A percentile compares a stretch with the other conserved stretches of the same genome.
Evolutionary conservation across 2,329 filamentous ascomycete species (phyloP).

Genomic region (Metarhizium anisopliae): DNA sequence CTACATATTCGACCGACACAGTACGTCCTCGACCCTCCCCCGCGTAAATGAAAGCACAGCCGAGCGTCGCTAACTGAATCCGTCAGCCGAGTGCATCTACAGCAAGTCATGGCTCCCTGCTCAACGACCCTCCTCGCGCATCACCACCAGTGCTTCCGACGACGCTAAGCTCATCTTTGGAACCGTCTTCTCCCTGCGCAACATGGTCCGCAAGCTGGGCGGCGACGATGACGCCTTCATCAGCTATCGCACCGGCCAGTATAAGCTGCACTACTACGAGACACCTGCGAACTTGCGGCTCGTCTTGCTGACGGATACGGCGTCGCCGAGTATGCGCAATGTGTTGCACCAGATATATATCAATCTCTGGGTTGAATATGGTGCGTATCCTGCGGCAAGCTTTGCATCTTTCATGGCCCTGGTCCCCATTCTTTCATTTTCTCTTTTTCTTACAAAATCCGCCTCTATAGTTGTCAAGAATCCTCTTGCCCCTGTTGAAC

Average conservation of each 20-base stretch:
- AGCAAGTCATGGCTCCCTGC: constrained; percentile 68
- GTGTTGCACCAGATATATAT: constrained; percentile 98
- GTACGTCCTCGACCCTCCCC: constrained; percentile 40
- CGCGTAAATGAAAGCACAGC: neutral
- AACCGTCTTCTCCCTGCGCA: constrained; percentile 89
- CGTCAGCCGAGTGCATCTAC: constrained; percentile 91
- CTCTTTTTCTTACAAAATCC: neutral
- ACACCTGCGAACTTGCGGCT: constrained; percentile 93
- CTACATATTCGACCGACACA: constrained; percentile 98
- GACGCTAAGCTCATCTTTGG: constrained; percentile 97
- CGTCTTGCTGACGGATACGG: constrained; percentile 90
- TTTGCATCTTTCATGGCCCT: neutral
- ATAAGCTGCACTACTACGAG: constrained; percentile 99
- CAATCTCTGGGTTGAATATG: constrained; percentile 94
- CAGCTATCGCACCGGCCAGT: constrained; percentile 84
- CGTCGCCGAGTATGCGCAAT: constrained; percentile 81
- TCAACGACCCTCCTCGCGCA: constrained; percentile 28
- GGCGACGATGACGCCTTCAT: constrained; percentile 93
- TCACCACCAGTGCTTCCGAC: constrained; percentile 50
- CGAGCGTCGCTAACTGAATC: neutral
- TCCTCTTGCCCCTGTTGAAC: constrained; percentile 58
- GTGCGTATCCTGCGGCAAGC: constrained; percentile 33
- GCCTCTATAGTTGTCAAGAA: constrained; percentile 56
- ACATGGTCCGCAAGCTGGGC: constrained; percentile 93
- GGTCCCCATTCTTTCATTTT: neutral